Conservation (phyloP, 352 stramenopile species). For the Phytophthora pinifolia region DNA sequence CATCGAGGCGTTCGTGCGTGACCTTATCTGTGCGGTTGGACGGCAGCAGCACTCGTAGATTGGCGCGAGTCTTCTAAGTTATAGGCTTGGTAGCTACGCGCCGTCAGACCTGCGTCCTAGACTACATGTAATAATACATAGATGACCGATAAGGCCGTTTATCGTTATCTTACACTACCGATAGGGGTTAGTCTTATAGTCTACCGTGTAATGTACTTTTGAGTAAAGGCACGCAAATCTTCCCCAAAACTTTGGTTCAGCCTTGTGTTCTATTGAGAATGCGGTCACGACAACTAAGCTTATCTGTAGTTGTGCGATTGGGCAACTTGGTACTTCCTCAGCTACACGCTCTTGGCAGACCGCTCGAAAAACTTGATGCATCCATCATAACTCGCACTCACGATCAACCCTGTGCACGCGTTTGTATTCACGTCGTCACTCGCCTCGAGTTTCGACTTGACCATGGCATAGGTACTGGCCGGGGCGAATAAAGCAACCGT, state of each 20-base stretch:
- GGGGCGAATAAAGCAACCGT: constrained; percentile 80
- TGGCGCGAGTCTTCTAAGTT: not conserved
- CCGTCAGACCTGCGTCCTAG: not conserved
- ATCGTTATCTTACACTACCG: too few species aligned
- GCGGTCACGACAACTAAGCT: constrained; percentile 4
- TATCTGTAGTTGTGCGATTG: constrained; percentile 9
- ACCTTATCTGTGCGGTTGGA: constrained; percentile 9
- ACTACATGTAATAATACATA: too few species aligned
- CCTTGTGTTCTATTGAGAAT: constrained; percentile 12
- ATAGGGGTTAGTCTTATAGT: too few species aligned
- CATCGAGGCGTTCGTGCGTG: constrained; percentile 18
- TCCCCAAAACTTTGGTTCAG: constrained; percentile 1
- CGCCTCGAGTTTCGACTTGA: constrained; percentile 70
- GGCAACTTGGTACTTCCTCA: constrained; percentile 1
- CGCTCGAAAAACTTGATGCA: constrained; percentile 84
- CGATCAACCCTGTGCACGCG: constrained; percentile 75
- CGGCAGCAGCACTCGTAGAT: constrained; percentile 1
- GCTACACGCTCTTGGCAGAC: constrained; percentile 37
- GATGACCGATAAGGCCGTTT: too few species aligned
- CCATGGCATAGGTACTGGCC: constrained; percentile 79
- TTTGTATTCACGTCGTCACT: constrained; percentile 62
- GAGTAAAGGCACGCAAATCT: not conserved
- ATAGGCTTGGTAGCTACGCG: not conserved
- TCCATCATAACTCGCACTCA: constrained; percentile 83
- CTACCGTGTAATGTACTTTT: too few species aligned